Percentiles rank a stretch among this genome's conserved stretches.
These are phyloP conservation scores for Periconia macrospinosa DNA, from an alignment of 2,329 filamentous ascomycete species.

Conservation along the genomic window DNA sequence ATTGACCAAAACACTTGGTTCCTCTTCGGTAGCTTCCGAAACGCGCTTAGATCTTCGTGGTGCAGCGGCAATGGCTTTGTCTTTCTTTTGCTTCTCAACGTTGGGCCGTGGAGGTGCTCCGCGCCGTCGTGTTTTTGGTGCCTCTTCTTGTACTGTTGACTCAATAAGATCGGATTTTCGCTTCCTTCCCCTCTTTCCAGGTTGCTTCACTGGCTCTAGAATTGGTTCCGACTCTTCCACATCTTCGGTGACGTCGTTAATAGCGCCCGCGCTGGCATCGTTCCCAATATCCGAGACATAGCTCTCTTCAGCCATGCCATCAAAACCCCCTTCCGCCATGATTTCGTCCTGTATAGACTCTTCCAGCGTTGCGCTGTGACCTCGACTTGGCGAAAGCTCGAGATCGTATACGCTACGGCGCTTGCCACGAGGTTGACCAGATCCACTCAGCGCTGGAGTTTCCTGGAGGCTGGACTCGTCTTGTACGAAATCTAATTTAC, in stretches of 20 bases:
- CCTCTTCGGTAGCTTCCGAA: constrained; percentile 32
- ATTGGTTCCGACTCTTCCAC: constrained; percentile 32
- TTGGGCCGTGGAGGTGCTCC: constrained; percentile 14
- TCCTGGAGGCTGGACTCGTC: constrained; percentile 38
- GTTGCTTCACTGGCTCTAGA: constrained; percentile 26
- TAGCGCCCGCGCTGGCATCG: constrained; percentile 24
- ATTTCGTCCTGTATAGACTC: constrained; percentile 40
- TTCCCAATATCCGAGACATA: constrained; percentile 31
- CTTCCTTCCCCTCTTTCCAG: constrained; percentile 30
- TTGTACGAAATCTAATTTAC: constrained; percentile 59
- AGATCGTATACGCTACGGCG: constrained; percentile 37
- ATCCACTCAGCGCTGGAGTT: constrained; percentile 37
- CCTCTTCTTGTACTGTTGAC: constrained; percentile 18
- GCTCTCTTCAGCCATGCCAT: constrained; percentile 27
- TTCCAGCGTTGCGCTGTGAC: constrained; percentile 28
- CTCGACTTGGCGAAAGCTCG: constrained; percentile 32
- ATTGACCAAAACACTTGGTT: constrained; percentile 25
- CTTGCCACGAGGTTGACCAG: constrained; percentile 33
- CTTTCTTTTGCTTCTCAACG: constrained; percentile 18
- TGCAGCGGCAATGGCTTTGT: constrained; percentile 15
- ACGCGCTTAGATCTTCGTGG: constrained; percentile 30
- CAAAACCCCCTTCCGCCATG: constrained; percentile 26
- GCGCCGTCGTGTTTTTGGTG: constrained; percentile 19
- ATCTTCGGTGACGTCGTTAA: constrained; percentile 18
- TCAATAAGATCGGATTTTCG: constrained; percentile 28